A percentile compares a stretch with the other conserved stretches of the same genome.
Conservation (phyloP, 305 asterid species). For the Salvia sclarea region DNA sequence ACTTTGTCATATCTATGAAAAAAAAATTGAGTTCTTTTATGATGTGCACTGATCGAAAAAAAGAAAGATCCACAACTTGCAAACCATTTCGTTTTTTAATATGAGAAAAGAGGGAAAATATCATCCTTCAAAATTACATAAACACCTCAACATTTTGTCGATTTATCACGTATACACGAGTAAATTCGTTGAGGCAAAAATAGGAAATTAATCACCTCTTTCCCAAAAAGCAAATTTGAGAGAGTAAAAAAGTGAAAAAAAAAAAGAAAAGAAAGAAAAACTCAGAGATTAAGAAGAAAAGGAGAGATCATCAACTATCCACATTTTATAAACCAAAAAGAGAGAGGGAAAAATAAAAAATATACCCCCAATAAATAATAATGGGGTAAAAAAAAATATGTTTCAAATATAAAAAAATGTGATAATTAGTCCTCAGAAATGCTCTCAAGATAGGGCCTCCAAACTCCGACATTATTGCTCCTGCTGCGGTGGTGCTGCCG, state of each 20-base stretch:
- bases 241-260: neutral
- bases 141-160: slow-evolving; percentile 14
- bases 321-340: slow-evolving; percentile 29
- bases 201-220: slow-evolving; percentile 28
- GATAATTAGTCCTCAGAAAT: slow-evolving; percentile 49
- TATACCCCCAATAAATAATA: neutral
- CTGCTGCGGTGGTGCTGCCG: slow-evolving; percentile 52
- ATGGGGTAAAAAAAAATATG: slow-evolving; percentile 20
- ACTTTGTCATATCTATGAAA: no score
- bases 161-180: slow-evolving; percentile 13
- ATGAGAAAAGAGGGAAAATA: slow-evolving; percentile 23
- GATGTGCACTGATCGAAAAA: no score
- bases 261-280: neutral
- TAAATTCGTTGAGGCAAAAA: slow-evolving; percentile 34
- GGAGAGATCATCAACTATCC: slow-evolving; percentile 37
- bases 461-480: slow-evolving; percentile 46
- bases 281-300: slow-evolving; percentile 12
- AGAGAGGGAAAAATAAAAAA: no score
- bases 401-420: neutral
- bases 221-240: neutral
- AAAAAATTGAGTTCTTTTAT: no score
- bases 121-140: slow-evolving; percentile 24
- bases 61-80: neutral
- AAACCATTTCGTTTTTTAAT: neutral
- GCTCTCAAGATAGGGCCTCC: slow-evolving; percentile 73